Evolutionary conservation across 2,329 filamentous ascomycete genomes (phyloP).

Genomic region (Fusarium nygamai): DNA sequence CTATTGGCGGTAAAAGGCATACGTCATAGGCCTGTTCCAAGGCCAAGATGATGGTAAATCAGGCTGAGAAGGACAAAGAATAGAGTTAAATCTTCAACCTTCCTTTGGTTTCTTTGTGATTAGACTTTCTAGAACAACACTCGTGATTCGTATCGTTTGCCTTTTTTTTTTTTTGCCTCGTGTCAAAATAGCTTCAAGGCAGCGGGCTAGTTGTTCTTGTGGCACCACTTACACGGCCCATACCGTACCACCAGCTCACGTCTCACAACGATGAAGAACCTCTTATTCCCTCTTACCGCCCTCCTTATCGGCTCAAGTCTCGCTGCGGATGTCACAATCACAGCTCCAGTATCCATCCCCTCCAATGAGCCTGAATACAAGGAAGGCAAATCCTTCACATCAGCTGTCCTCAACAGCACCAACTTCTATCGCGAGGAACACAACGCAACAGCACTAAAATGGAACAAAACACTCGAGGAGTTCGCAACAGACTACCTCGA

Average conservation of each 20-base stretch:
- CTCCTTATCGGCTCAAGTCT: conserved; percentile 15
- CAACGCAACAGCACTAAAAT: conserved; percentile 66
- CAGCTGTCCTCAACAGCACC: conserved; percentile 70
- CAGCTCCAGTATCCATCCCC: conserved; percentile 46
- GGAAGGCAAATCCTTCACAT: conserved; percentile 52
- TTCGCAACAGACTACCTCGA: conserved; percentile 64
- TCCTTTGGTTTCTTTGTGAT: not conserved
- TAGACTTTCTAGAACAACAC: not conserved
- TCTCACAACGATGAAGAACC: conserved; percentile 26
- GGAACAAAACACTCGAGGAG: conserved; percentile 71
- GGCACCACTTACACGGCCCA: conserved; percentile 21
- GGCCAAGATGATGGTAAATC: conserved; percentile 23
- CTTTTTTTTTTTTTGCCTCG: not conserved
- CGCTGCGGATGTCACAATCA: conserved; percentile 48
- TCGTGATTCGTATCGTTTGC: not conserved
- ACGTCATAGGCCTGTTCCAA: conserved; percentile 39
- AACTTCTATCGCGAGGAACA: conserved; percentile 73
- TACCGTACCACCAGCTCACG: conserved; percentile 1
- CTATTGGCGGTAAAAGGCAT: conserved; percentile 27
- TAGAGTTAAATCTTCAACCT: conserved; percentile 11
- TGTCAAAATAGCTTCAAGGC: conserved; percentile 2
- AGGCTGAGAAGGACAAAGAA: conserved; percentile 24
- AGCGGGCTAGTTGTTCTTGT: not conserved
- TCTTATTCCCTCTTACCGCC: conserved; percentile 11
- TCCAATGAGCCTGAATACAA: conserved; percentile 50